Base-by-base conservation (phyloP, 75 land plant species). In the Selaginella tamariscina region DNA sequence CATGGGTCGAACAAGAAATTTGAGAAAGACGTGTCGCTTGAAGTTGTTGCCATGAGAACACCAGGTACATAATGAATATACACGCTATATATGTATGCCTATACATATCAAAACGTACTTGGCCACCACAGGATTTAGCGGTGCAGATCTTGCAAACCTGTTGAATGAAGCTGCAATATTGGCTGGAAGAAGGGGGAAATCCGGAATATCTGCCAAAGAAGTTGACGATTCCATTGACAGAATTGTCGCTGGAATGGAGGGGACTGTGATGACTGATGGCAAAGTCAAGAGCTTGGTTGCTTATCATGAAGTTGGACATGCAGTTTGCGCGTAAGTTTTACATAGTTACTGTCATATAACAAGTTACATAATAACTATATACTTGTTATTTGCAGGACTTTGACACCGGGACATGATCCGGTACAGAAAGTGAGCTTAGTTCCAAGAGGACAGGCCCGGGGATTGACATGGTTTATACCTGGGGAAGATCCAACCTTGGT, bases 91-190 rank as follows among this genome's bases (percentile, higher is more conserved):
- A n/a, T n/a, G n/a, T n/a, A n/a, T n/a, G n/a, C n/a, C n/a, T n/a
- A n/a, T n/a, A n/a, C n/a, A n/a, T n/a, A n/a, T n/a, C n/a, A n/a
- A n/a, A n/a, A n/a, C n/a, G n/a, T n/a, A n/a, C n/a, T n/a, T n/a
- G n/a, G n/a, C n/a, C n/a, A n/a, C n/a, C n/a, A n/a, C n/a, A n/a
- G 97, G 98, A 29, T 93, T 93, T 73, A 93, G 96, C 82, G 98
- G 98, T 60, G 98, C 98, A 30, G 98, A 93, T 75, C 91, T 93
- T 70, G 98, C 96, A 27, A 93, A 93, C 68, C 81, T 93, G 20
- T 66, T 93, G 74, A 93, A 93, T 74, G 98, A 93, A 79, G 98
- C 98, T n/a, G 96, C 98, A 1, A 93, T 93, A 62, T 67, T 93
- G 71, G 87, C 98, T 73, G 98, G 98, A 20, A 81, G 98, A 5